Evolutionary conservation across 2,329 filamentous ascomycete genomes (phyloP).

Genomic region (Lachnellula cervina): DNA sequence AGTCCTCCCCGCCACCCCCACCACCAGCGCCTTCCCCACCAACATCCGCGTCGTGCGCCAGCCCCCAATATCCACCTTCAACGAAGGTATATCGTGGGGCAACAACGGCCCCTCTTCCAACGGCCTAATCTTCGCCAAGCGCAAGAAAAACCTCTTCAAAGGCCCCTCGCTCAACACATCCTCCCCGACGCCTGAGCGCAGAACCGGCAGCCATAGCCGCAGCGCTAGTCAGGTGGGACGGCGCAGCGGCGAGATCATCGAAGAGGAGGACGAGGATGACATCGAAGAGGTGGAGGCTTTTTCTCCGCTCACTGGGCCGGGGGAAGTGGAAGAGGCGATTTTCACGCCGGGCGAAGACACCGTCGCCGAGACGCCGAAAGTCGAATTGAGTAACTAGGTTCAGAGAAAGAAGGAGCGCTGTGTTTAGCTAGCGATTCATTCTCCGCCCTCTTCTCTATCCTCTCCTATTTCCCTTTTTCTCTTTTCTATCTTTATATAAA

Average conservation of each 20-base stretch:
- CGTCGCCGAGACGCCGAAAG: conserved; percentile 8
- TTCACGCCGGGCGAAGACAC: conserved; percentile 16
- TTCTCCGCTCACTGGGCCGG: conserved; percentile 39
- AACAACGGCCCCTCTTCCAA: conserved; percentile 49
- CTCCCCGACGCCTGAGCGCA: conserved; percentile 16
- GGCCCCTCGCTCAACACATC: conserved; percentile 60
- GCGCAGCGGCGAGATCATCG: conserved; percentile 67
- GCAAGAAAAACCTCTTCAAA: conserved; percentile 78
- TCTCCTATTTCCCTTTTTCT: no score
- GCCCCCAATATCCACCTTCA: conserved; percentile 47
- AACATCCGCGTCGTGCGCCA: conserved; percentile 79
- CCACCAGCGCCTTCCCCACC: conserved; percentile 67
- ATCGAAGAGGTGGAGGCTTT: conserved; percentile 52
- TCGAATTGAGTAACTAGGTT: neutral
- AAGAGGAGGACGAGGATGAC: conserved; percentile 56
- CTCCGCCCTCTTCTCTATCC: no score
- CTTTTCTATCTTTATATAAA: neutral
- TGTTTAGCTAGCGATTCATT: no score
- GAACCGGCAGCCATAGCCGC: conserved; percentile 40
- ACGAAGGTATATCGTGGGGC: conserved; percentile 51
- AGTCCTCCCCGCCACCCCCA: conserved; percentile 88
- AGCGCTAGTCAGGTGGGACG: conserved; percentile 62
- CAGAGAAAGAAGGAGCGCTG: no score
- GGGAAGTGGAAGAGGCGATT: conserved; percentile 27
- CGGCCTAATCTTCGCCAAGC: conserved; percentile 71